These are phyloP conservation scores for Crithidia thermophila DNA, from an alignment of 208 protist species.

Conservation along the genomic window DNA sequence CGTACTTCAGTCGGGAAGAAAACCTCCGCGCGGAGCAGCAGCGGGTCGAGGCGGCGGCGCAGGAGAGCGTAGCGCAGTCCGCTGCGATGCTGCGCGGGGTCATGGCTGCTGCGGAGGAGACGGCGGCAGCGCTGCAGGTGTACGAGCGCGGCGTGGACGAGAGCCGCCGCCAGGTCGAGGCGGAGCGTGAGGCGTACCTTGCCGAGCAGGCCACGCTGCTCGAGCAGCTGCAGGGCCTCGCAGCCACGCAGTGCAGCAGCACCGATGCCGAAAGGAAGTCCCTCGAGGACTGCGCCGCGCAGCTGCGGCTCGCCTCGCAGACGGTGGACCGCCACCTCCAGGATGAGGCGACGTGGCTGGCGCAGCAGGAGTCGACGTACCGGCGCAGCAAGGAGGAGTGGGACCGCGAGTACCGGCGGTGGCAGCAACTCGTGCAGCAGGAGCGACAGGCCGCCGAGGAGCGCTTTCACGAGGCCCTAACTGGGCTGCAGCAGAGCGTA, in stretches of 20 bases:
- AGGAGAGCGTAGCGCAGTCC: constrained; percentile 43
- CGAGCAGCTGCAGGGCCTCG: constrained; percentile 40
- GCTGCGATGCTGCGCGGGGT: constrained; percentile 42
- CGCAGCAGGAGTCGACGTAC: constrained; percentile 62
- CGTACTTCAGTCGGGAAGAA: constrained; percentile 54
- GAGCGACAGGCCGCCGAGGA: constrained; percentile 60
- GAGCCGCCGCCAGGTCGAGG: constrained; percentile 34
- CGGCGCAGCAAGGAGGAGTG: constrained; percentile 49
- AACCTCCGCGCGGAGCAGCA: constrained; percentile 51
- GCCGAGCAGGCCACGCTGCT: constrained; percentile 43
- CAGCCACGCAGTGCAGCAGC: constrained; percentile 48
- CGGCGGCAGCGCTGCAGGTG: constrained; percentile 43
- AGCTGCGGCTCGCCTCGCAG: constrained; percentile 46
- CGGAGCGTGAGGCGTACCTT: constrained; percentile 35
- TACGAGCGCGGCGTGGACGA: constrained; percentile 59
- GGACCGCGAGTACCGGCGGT: constrained; percentile 76
- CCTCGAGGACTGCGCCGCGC: constrained; percentile 41
- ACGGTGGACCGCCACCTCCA: constrained; percentile 64
- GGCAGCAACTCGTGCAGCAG: constrained; percentile 64
- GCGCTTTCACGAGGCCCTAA: constrained; percentile 51
- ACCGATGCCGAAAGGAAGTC: constrained; percentile 49
- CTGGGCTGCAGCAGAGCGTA: constrained; percentile 43
- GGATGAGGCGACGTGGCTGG: constrained; percentile 64
- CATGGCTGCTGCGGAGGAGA: constrained; percentile 35
- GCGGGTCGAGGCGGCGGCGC: constrained; percentile 37